A percentile compares a stretch with the other conserved stretches of the same genome.
These are phyloP conservation scores for Paecilomyces variotii DNA, from an alignment of 2,329 filamentous ascomycete species.

Conservation along the genomic window DNA sequence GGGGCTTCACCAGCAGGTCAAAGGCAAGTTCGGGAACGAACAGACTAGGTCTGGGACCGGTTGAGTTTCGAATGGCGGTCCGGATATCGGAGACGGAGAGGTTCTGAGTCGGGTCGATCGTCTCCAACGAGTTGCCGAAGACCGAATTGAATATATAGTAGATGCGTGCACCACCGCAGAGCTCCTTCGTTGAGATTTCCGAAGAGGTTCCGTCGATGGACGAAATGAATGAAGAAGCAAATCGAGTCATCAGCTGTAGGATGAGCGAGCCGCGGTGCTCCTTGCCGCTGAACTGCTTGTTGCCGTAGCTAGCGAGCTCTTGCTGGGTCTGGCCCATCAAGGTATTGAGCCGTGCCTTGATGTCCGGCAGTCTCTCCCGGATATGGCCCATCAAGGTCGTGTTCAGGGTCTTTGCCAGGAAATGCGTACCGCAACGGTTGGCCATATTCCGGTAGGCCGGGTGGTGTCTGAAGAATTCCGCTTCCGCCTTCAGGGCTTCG, in stretches of 20 bases:
- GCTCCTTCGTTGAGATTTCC: slow-evolving; percentile 96
- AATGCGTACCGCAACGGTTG: slow-evolving; percentile 85
- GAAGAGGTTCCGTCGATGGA: slow-evolving; percentile 98
- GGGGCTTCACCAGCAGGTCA: slow-evolving; percentile 92
- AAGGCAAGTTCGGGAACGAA: slow-evolving; percentile 98
- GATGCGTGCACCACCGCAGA: slow-evolving; percentile 88
- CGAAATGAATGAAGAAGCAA: slow-evolving; percentile 94
- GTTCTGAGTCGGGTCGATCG: slow-evolving; percentile 92
- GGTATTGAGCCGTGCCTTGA: slow-evolving; percentile 95
- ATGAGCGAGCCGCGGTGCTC: slow-evolving; percentile 94
- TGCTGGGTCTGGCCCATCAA: slow-evolving; percentile 99
- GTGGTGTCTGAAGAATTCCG: slow-evolving; percentile 94
- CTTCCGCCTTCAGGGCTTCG: slow-evolving; percentile 80
- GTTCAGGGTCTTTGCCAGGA: slow-evolving; percentile 88
- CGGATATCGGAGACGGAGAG: slow-evolving; percentile 90
- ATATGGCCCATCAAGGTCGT: slow-evolving; percentile 94
- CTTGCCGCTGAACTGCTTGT: slow-evolving; percentile 95
- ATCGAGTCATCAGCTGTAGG: slow-evolving; percentile 94
- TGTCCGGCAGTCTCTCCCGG: slow-evolving; percentile 88
- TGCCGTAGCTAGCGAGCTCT: slow-evolving; percentile 93
- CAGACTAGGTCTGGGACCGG: slow-evolving; percentile 85
- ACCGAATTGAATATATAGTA: slow-evolving; percentile 99
- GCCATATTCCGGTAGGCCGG: slow-evolving; percentile 97
- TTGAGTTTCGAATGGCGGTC: slow-evolving; percentile 96
- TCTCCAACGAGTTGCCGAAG: slow-evolving; percentile 91